Evolutionary conservation across 108 stramenopile species (phyloP).

Genomic region (Aurantiochytrium sp.): DNA sequence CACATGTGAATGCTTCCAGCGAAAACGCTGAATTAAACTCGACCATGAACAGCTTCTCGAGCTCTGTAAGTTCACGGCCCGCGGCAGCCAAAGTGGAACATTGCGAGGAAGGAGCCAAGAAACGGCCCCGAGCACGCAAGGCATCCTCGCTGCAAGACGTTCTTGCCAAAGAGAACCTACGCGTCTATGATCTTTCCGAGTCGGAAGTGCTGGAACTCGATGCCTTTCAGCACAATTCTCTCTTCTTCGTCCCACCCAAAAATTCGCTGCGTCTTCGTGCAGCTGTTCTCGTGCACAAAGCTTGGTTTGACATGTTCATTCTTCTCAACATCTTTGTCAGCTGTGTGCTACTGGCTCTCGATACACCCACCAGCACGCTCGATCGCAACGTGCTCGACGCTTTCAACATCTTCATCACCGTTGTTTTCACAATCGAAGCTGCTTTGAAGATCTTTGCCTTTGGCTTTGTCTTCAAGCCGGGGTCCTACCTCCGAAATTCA

Average conservation of each 20-base stretch:
- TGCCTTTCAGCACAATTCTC: not conserved
- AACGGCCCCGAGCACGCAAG: not conserved
- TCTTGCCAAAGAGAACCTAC: not conserved
- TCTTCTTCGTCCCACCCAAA: not conserved
- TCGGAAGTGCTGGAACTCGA: not conserved
- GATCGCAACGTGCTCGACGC: not conserved
- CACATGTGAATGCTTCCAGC: too few species aligned
- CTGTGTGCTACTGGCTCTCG: slow-evolving; percentile 38
- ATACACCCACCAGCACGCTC: slow-evolving; percentile 24
- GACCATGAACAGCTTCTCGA: too few species aligned
- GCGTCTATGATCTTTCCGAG: not conserved
- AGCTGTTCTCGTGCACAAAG: slow-evolving; percentile 20
- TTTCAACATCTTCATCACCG: slow-evolving; percentile 44
- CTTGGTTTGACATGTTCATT: slow-evolving; percentile 36
- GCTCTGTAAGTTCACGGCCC: too few species aligned
- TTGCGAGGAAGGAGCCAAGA: too few species aligned
- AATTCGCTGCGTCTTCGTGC: not conserved
- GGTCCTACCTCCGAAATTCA: slow-evolving; percentile 40
- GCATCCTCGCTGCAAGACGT: not conserved
- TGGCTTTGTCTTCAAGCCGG: slow-evolving; percentile 32
- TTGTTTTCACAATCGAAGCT: slow-evolving; percentile 54
- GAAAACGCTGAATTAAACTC: too few species aligned
- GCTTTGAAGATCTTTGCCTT: slow-evolving; percentile 51
- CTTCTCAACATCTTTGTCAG: slow-evolving; percentile 32
- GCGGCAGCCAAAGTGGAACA: too few species aligned